These are phyloP conservation scores for Tetrastigma voinierianum DNA, from an alignment of 164 flowering plant genomes.

Conservation along the genomic window DNA sequence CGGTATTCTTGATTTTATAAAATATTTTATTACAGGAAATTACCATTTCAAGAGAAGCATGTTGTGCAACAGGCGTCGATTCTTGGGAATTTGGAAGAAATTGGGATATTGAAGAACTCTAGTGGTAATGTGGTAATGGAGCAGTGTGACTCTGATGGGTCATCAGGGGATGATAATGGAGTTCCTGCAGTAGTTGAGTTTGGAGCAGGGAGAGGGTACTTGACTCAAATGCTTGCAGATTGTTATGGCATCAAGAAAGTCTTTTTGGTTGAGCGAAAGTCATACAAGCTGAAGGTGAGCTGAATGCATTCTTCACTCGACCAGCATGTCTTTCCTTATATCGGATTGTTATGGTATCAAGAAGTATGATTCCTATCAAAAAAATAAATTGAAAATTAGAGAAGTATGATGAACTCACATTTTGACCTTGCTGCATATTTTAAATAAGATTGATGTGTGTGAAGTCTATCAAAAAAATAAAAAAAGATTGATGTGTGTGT, in stretches of 20 bases:
- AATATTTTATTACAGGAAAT: conserved; percentile 39
- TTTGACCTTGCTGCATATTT: not conserved
- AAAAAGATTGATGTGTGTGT: no score
- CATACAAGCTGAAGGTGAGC: conserved; percentile 98
- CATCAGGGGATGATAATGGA: conserved; percentile 17
- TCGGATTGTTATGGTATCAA: no score
- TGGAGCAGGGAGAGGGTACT: conserved; percentile 98
- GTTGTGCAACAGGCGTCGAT: conserved; percentile 88
- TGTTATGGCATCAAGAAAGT: conserved; percentile 79
- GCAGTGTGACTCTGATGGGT: conserved; percentile 4
- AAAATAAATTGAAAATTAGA: no score
- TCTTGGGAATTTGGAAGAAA: conserved; percentile 82
- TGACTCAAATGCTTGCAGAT: conserved; percentile 90
- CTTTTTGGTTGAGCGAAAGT: conserved; percentile 72
- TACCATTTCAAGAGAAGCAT: conserved; percentile 96
- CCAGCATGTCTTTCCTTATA: no score
- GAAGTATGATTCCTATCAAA: no score
- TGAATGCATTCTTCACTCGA: not conserved
- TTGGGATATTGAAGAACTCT: conserved; percentile 53
- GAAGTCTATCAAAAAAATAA: no score
- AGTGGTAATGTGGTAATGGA: conserved; percentile 8
- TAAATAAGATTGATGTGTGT: conserved; percentile 10
- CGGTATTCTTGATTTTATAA: not conserved
- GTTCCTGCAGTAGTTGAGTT: conserved; percentile 79
- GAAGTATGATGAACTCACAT: not conserved